A percentile compares a stretch with the other conserved stretches of the same genome.
Conservation (phyloP, 2,329 filamentous ascomycete species). For the Chaetomium strumarium region DNA sequence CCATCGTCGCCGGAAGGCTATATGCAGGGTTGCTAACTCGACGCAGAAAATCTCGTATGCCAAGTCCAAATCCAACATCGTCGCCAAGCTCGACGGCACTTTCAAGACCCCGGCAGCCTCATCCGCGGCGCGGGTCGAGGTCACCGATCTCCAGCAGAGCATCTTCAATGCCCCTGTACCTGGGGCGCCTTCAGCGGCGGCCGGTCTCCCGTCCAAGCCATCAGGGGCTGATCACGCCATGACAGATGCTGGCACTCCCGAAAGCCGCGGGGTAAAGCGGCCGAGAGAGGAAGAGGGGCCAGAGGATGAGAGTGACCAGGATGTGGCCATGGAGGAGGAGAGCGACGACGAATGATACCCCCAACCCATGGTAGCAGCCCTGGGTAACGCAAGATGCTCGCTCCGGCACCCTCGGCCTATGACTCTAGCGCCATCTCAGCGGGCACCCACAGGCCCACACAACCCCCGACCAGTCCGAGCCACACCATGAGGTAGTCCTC, state of each 20-base stretch:
- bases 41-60: constrained; percentile 81
- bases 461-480: constrained; percentile 79
- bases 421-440: constrained; percentile 53
- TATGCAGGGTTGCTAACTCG: constrained; percentile 10
- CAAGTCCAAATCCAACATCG: constrained; percentile 79
- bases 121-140: constrained; percentile 50
- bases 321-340: constrained; percentile 62
- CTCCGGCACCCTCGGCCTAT: constrained; percentile 21
- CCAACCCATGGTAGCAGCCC: constrained; percentile 10
- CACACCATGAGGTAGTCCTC: constrained; percentile 77
- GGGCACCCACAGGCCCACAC: constrained; percentile 73
- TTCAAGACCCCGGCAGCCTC: constrained; percentile 62
- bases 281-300: constrained; percentile 62
- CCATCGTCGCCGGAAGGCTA: neutral
- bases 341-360: constrained; percentile 61
- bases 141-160: constrained; percentile 70
- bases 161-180: constrained; percentile 67
- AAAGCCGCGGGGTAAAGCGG: constrained; percentile 62
- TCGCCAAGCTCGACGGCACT: constrained; percentile 87
- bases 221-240: constrained; percentile 42
- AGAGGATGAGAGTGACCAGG: constrained; percentile 57
- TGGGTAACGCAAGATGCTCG: neutral
- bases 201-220: constrained; percentile 44
- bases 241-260: constrained; percentile 48
- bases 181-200: constrained; percentile 32